These are phyloP conservation scores for Sarcodon sp. DNA, from an alignment of 768 basidiomycete species.

Conservation along the genomic window DNA sequence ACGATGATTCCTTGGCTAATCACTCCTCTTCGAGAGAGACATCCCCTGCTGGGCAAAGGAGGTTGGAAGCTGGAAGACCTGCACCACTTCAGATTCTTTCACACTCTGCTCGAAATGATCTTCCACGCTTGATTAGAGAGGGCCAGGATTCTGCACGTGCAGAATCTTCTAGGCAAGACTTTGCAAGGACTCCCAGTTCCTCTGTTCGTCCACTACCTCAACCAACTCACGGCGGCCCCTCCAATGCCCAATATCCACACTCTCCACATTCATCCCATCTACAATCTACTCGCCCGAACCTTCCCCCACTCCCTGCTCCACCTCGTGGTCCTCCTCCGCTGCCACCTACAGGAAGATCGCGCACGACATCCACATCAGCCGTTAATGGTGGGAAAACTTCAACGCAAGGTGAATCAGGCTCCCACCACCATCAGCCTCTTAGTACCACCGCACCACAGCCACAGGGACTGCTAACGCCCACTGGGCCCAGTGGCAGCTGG, in stretches of 20 bases:
- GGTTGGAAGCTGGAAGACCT: constrained; percentile 54
- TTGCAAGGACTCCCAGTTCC: background rate
- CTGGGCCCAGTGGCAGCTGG: constrained; percentile 10
- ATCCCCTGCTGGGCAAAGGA: constrained; percentile 23
- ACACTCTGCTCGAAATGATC: constrained; percentile 38
- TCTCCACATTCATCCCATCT: background rate
- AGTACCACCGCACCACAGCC: constrained; percentile 11
- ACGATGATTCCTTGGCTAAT: too few relatives aligned
- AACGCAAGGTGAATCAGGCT: background rate
- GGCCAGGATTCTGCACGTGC: constrained; percentile 36
- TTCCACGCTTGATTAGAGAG: constrained; percentile 65
- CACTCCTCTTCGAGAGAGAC: constrained; percentile 1
- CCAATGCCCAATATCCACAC: constrained; percentile 23
- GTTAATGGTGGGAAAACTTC: background rate
- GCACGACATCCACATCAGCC: constrained; percentile 13
- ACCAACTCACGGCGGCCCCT: constrained; percentile 19
- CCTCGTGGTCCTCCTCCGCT: constrained; percentile 48
- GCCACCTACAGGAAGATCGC: constrained; percentile 17
- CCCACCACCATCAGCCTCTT: background rate
- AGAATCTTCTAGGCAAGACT: constrained; percentile 9
- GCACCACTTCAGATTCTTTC: constrained; percentile 69
- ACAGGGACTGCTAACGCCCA: constrained; percentile 12
- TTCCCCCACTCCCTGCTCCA: constrained; percentile 59
- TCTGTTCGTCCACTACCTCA: constrained; percentile 36
- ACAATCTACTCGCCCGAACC: constrained; percentile 25